Evolutionary conservation across 352 stramenopile species (phyloP), one percentile per base, ranked within the genome.

Genomic region (Globisporangium nagaii): DNA sequence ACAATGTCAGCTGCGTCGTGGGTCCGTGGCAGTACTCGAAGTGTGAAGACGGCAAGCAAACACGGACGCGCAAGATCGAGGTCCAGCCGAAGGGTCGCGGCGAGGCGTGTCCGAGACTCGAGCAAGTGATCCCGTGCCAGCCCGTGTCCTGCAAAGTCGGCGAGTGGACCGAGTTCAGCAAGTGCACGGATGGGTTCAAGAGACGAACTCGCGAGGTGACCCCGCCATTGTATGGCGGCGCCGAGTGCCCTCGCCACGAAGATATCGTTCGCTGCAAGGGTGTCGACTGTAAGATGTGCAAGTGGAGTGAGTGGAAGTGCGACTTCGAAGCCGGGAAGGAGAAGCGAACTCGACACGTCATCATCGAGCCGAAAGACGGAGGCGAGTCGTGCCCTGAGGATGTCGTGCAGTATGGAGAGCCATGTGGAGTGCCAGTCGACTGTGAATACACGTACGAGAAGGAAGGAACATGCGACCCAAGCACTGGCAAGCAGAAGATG

Each of bases 161-260:
- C 6, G 63, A 77, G 25, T 86, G 70, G 70, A 71, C 57, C 0
- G 27, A 53, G 0, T 87, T 72, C 69, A 75, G 61, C 3, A 63
- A 54, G 8, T 87, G 76, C 34, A 45, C 19, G 40, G 34, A 40
- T 13, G 34, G 34, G 8, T 40, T 20, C 34, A 40, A 40, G 34
- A 40, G 13, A 40, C n/a, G 34, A 13, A 20, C 34, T 40, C 34
- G 34, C 34, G 9, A 12, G 2, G 34, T 40, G 11, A 15, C 20
- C 20, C 34, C 3, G 34, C 34, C 34, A 20, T 40, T 40, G 13
- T 40, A 40, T 40, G 34, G 34, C 34, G 34, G 34, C 8, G 34
- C 34, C 13, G 34, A 4, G 34, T 40, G 34, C 8, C 34, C 34
- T 40, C 34, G 34, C 1, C 4, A 12, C 4, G 34, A 40, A 20